phyloP scores from a whole-genome alignment of 2,329 filamentous ascomycete genomes.

The Talaromyces sp. region DNA sequence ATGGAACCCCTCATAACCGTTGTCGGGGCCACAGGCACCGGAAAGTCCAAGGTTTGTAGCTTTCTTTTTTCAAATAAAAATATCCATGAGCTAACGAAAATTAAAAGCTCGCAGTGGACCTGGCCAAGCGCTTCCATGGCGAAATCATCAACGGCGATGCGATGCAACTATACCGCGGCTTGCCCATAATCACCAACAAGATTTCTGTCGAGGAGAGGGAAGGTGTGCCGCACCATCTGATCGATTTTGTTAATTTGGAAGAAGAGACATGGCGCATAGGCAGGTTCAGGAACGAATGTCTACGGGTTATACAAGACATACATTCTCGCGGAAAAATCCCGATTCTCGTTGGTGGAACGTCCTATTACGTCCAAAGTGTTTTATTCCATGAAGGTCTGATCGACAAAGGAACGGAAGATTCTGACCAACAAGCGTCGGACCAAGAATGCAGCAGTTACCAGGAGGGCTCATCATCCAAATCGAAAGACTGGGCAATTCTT shows the following conservation, averaged over 20 bases:
- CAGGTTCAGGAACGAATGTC: conserved; percentile 66
- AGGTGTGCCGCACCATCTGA: conserved; percentile 79
- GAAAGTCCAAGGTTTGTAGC: conserved; percentile 73
- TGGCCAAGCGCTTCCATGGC: conserved; percentile 77
- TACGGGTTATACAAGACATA: conserved; percentile 69
- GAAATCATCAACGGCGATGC: conserved; percentile 97
- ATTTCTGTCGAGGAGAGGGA: conserved; percentile 68
- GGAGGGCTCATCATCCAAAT: conserved; percentile 17
- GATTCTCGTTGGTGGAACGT: conserved; percentile 87
- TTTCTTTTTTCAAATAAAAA: background rate
- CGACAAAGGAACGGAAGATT: conserved; percentile 23
- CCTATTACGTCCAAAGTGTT: conserved; percentile 89
- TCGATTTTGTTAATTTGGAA: conserved; percentile 70
- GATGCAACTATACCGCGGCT: conserved; percentile 91
- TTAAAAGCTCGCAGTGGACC: conserved; percentile 74
- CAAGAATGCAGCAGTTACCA: conserved; percentile 13
- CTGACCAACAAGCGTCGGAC: background rate
- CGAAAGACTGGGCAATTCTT: conserved; percentile 62
- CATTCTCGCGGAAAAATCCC: conserved; percentile 71
- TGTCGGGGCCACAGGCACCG: conserved; percentile 85
- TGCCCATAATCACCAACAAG: conserved; percentile 95
- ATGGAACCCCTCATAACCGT: conserved; percentile 67
- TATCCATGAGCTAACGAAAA: conserved; percentile 20
- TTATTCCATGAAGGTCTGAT: conserved; percentile 72
- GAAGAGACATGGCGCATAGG: conserved; percentile 80